phyloP scores from a whole-genome alignment of 768 basidiomycete genomes.

The Pleurotus tuber-regium region DNA sequence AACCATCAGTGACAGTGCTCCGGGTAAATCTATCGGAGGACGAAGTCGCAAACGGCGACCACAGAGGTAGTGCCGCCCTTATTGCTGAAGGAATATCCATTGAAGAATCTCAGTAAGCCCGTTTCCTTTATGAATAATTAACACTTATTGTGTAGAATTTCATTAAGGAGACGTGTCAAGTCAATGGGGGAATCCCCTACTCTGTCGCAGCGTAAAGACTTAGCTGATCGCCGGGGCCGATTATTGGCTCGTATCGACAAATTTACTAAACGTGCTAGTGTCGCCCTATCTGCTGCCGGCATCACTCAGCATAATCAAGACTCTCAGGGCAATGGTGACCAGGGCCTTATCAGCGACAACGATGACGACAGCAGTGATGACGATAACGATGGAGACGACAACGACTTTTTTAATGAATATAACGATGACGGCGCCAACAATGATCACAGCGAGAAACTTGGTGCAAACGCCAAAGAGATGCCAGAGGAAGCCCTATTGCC shows the following conservation, averaged over 20 bases:
- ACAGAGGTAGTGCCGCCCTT: background rate
- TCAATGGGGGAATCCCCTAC: background rate
- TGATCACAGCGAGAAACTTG: too few species aligned
- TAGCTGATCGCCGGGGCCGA: background rate
- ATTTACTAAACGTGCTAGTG: background rate
- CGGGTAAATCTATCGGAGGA: background rate
- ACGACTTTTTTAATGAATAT: background rate
- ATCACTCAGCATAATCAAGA: background rate
- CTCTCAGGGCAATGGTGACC: background rate
- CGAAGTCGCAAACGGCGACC: background rate
- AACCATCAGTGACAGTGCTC: background rate
- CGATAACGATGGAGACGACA: background rate
- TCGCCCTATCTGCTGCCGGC: background rate
- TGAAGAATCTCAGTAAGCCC: conserved; percentile 5
- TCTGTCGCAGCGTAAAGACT: background rate
- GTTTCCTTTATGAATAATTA: background rate
- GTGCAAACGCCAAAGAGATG: background rate
- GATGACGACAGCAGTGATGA: conserved; percentile 1
- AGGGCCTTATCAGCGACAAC: background rate
- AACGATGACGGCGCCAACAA: too few species aligned
- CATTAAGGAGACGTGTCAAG: background rate
- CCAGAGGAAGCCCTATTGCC: background rate
- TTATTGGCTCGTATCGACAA: background rate
- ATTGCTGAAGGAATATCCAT: background rate
- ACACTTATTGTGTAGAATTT: background rate